Evolutionary conservation across 148 eudicot genomes (phyloP).

Genomic region (Vaccinium myrtillus): DNA sequence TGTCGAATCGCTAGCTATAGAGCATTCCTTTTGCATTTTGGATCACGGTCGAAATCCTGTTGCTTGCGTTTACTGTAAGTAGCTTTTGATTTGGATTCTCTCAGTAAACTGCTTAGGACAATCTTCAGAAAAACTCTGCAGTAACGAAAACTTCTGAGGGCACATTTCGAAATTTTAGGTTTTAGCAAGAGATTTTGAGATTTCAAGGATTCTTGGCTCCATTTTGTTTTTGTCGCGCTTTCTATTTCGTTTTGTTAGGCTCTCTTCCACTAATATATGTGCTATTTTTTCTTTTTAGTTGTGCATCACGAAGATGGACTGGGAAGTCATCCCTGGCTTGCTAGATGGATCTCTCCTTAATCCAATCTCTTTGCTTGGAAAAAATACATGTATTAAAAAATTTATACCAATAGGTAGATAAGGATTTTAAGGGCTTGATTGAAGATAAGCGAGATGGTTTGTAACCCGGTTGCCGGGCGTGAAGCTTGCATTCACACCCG

Average conservation of each 20-base stretch:
- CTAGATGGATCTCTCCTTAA: neutral
- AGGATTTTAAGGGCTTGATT: too few relatives aligned
- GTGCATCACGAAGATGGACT: neutral
- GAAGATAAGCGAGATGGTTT: too few relatives aligned
- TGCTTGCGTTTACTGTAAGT: neutral
- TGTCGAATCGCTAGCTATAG: neutral
- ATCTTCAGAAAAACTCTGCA: neutral
- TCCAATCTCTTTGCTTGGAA: too few relatives aligned
- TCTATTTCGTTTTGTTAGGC: neutral
- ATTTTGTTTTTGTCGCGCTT: too few relatives aligned
- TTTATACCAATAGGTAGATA: too few relatives aligned
- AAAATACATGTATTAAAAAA: too few relatives aligned
- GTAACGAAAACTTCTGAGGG: neutral
- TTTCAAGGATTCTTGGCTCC: neutral
- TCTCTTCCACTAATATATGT: neutral
- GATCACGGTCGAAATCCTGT: neutral
- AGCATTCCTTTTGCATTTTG: neutral
- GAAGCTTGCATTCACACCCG: too few relatives aligned
- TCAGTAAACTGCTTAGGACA: neutral
- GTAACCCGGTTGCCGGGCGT: too few relatives aligned
- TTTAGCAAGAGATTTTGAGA: neutral
- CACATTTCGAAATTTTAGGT: neutral
- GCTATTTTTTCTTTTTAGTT: neutral
- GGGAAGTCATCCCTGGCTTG: neutral
- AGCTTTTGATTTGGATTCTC: neutral